These are phyloP conservation scores for Larix kaempferi DNA, from an alignment of 75 land plant species.

Conservation along the genomic window DNA sequence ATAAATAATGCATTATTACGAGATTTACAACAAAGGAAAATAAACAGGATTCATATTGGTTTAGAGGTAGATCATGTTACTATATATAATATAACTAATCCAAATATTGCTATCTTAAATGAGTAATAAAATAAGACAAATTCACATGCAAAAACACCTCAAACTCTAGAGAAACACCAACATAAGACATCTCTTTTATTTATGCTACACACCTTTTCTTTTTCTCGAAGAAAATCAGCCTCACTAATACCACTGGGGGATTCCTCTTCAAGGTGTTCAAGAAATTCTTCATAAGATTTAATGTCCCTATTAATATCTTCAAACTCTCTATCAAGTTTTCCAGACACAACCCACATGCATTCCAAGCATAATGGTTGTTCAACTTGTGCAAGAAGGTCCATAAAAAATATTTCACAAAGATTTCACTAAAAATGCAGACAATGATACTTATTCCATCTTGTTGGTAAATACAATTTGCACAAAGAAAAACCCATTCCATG, in stretches of 20 bases:
- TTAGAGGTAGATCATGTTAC: no score
- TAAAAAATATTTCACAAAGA: neutral
- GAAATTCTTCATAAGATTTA: constrained; percentile 84
- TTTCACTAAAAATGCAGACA: no score
- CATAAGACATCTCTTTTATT: neutral
- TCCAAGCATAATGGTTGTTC: constrained; percentile 96
- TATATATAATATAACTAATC: no score
- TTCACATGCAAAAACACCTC: neutral
- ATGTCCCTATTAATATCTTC: constrained; percentile 88
- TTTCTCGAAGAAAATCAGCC: constrained; percentile 82
- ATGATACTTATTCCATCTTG: neutral
- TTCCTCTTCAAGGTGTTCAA: constrained; percentile 78
- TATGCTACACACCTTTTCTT: constrained; percentile 61
- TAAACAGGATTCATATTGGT: no score
- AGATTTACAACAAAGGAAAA: neutral
- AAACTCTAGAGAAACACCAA: neutral
- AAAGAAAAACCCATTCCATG: neutral
- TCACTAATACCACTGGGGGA: constrained; percentile 65
- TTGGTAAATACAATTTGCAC: neutral
- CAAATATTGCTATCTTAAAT: neutral
- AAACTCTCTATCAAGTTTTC: constrained; percentile 87
- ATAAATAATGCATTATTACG: no score
- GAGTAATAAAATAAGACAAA: neutral
- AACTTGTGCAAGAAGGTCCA: constrained; percentile 37
- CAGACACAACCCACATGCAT: constrained; percentile 86